These are phyloP conservation scores for Pythium utonaiense DNA, from an alignment of 352 stramenopile species.

Conservation along the genomic window DNA sequence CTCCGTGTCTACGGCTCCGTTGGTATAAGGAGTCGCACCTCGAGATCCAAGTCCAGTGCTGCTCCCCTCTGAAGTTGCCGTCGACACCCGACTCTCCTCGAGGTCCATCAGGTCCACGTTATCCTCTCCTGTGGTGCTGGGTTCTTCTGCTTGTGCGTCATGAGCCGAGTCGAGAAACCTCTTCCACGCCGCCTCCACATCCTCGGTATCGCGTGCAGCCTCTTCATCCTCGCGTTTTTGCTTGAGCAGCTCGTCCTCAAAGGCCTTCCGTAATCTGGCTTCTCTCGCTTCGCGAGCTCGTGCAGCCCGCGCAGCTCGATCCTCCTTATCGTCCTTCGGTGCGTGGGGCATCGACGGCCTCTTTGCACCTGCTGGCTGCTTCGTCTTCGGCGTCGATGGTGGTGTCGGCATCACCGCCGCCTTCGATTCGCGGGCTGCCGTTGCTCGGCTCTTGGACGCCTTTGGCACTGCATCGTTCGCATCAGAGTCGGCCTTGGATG, in stretches of 20 bases:
- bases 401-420: not conserved
- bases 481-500: not conserved
- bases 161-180: conserved; percentile 47
- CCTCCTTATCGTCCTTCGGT: conserved; percentile 9
- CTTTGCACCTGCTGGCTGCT: conserved; percentile 5
- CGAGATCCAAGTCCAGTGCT: not conserved
- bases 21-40: conserved; percentile 11
- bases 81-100: conserved; percentile 5
- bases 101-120: not conserved
- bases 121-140: not conserved
- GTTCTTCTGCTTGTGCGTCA: conserved; percentile 14
- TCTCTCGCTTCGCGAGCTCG: conserved; percentile 11
- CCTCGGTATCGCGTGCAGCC: conserved; percentile 36
- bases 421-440: not conserved
- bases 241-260: conserved; percentile 17
- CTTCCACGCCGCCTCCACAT: conserved; percentile 60
- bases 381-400: conserved; percentile 12
- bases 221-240: conserved; percentile 38
- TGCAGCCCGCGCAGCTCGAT: conserved; percentile 2
- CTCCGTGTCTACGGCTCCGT: conserved; percentile 7
- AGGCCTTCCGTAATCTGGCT: conserved; percentile 11
- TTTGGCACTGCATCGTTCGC: conserved; percentile 2
- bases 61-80: not conserved
- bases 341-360: not conserved
- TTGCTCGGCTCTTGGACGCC: not conserved